Evolutionary conservation across 1,139 yeast genomes (phyloP).

Genomic region (Geotrichum cucujoidarum): DNA sequence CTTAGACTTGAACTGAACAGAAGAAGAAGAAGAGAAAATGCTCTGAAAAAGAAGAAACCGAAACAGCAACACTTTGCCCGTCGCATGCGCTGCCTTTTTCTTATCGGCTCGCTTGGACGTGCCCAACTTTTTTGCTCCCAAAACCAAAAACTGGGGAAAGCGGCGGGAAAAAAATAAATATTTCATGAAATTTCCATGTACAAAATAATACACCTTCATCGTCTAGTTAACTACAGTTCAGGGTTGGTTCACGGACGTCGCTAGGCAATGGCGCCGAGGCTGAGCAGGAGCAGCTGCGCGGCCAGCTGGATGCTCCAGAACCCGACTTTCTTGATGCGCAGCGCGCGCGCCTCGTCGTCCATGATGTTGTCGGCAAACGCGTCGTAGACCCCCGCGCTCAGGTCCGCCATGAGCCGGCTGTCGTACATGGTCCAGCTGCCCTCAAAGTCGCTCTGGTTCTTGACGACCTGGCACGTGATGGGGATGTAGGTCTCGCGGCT

Average conservation of each 20-base stretch:
- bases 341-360: slow-evolving; percentile 71
- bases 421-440: slow-evolving; percentile 97
- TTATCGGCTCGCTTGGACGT: no score
- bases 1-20: background rate
- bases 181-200: no score
- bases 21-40: background rate
- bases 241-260: no score
- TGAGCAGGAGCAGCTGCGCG: slow-evolving; percentile 74
- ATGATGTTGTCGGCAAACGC: slow-evolving; percentile 85
- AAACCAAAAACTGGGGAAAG: no score
- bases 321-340: slow-evolving; percentile 76
- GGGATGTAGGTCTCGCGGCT: slow-evolving; percentile 87
- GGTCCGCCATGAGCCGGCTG: slow-evolving; percentile 83
- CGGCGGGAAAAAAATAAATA: no score
- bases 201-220: no score
- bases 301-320: slow-evolving; percentile 89
- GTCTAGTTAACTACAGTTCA: no score
- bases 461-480: slow-evolving; percentile 76
- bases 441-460: slow-evolving; percentile 73
- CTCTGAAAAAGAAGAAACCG: background rate
- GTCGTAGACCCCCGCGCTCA: slow-evolving; percentile 83
- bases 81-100: no score
- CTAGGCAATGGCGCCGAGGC: slow-evolving; percentile 59
- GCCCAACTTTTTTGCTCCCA: no score
- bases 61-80: no score